Conservation (phyloP, 495 filamentous ascomycete genomes). For the Melanomma pulvis-pyrius region DNA sequence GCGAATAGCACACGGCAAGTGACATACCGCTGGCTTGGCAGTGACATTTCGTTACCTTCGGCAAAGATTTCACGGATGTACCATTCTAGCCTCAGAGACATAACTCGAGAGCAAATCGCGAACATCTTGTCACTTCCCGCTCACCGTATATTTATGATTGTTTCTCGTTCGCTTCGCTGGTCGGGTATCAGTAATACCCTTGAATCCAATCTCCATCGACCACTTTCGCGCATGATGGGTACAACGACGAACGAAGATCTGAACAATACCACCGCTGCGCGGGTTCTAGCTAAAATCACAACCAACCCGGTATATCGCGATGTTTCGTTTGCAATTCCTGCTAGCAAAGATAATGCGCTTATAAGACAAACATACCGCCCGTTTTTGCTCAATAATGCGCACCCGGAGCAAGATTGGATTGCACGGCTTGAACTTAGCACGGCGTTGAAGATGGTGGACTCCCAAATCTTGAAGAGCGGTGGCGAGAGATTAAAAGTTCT, state of each 20-base stretch:
- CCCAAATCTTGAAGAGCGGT: conserved; percentile 51
- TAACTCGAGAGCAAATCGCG: too few relatives aligned
- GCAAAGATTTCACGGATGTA: too few relatives aligned
- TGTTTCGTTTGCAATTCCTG: conserved; percentile 50
- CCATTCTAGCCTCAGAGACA: too few relatives aligned
- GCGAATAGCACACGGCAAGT: too few relatives aligned
- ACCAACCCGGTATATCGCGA: conserved; percentile 37
- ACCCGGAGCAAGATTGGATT: conserved; percentile 65
- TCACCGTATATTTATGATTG: too few relatives aligned
- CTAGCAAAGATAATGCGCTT: conserved; percentile 62
- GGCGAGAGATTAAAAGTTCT: conserved; percentile 59
- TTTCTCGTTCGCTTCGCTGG: too few relatives aligned
- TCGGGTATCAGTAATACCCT: not conserved
- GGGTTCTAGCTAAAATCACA: conserved; percentile 24
- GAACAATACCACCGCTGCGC: conserved; percentile 47
- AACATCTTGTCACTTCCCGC: too few relatives aligned
- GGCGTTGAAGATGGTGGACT: conserved; percentile 55
- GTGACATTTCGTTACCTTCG: too few relatives aligned
- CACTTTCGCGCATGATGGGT: too few relatives aligned
- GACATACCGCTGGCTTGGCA: too few relatives aligned
- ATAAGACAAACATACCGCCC: conserved; percentile 51
- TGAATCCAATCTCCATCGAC: not conserved
- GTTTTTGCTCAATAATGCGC: conserved; percentile 60
- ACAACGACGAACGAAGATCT: conserved; percentile 45
- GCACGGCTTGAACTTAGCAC: conserved; percentile 59